phyloP scores from a whole-genome alignment of 1,284 basidiomycete genomes.

The Ganoderma lucidum region DNA sequence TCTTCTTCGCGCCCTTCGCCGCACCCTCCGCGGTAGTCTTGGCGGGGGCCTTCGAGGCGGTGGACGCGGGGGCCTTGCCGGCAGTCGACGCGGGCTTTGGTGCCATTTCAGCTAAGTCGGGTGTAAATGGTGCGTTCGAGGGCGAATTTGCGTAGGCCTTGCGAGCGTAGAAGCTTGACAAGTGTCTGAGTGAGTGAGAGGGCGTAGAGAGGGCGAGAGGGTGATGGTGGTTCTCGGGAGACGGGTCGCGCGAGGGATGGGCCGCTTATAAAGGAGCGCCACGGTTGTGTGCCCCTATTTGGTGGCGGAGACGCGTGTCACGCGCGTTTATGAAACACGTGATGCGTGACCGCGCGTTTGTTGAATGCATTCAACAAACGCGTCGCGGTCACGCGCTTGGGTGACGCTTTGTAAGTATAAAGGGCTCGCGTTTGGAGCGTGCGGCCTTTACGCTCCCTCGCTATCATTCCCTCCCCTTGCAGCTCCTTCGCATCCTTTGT shows the following conservation, averaged over 20 bases:
- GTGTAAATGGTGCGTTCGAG: background rate
- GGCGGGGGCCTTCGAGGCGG: slow-evolving; percentile 78
- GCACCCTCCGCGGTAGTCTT: slow-evolving; percentile 70
- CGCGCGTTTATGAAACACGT: slow-evolving; percentile 15
- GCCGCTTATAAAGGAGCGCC: slow-evolving; percentile 34
- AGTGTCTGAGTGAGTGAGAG: background rate
- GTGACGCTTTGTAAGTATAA: slow-evolving; percentile 6
- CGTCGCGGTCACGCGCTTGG: slow-evolving; percentile 25
- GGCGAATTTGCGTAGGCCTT: background rate
- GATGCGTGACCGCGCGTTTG: slow-evolving; percentile 25
- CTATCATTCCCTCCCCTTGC: background rate
- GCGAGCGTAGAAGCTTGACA: slow-evolving; percentile 1
- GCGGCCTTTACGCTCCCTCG: slow-evolving; percentile 11
- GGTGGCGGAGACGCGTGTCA: slow-evolving; percentile 30
- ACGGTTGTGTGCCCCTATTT: slow-evolving; percentile 31
- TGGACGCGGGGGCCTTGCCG: slow-evolving; percentile 83
- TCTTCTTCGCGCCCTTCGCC: slow-evolving; percentile 82
- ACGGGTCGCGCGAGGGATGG: slow-evolving; percentile 19
- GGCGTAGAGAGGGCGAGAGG: slow-evolving; percentile 1
- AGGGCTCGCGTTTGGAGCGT: background rate
- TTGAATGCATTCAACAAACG: slow-evolving; percentile 33
- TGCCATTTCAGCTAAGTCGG: slow-evolving; percentile 57
- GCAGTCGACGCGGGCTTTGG: slow-evolving; percentile 86
- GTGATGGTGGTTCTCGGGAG: slow-evolving; percentile 31
- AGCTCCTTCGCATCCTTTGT: background rate